Evolutionary conservation across 2,329 filamentous ascomycete species (phyloP), one percentile per base, ranked within the genome.

Genomic region (Chrysoporthe cubensis): DNA sequence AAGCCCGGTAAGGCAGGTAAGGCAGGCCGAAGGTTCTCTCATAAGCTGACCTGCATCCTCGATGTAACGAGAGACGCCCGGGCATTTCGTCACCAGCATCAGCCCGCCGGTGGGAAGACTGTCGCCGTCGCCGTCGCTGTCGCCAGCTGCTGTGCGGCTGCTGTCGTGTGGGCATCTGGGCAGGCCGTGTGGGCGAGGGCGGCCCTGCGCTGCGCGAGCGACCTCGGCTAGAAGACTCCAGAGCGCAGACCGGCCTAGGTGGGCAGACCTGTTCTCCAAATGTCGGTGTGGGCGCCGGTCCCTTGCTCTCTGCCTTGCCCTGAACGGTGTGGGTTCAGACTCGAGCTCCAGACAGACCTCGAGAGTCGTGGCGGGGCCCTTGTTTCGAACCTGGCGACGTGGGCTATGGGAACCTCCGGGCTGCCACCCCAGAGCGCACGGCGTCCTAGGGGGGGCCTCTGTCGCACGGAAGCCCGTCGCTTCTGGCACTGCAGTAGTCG

Each of bases 201-300:
- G 18, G 18, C 9, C 34, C 54, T 57, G 54, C 37, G 16, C 26
- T 57, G 26, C 26, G 26, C 26, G 54, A 40, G 32, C 54, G 34
- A 57, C 32, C 34, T 57, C 54, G 54, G 54, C 37, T 42, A 37
- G 7, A 11, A 48, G 9, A 40, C 26, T 43, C 21, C 59, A 61
- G 34, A 42, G 18, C 21, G 16, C 59, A 34, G 40, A 61, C 43
- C 48, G 59, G 43, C 40, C 21, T 48, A 21, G 18, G 16, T 46
- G 42, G 59, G 40, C 40, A 61, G 42, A 61, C 44, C 21, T 16
- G 14, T 46, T 46, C 42, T 46, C 43, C 68, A 69, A 69, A 69
- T 69, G 68, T 69, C 68, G 68, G 68, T 69, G 68, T 68, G 62
- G 48, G 50, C 58, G 62, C 44, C 59, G 62, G 58, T 42, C 57